Evolutionary conservation across 768 basidiomycete genomes (phyloP), one percentile per base, ranked within the genome.

Genomic region (Naganishia vaughanmartiniae): DNA sequence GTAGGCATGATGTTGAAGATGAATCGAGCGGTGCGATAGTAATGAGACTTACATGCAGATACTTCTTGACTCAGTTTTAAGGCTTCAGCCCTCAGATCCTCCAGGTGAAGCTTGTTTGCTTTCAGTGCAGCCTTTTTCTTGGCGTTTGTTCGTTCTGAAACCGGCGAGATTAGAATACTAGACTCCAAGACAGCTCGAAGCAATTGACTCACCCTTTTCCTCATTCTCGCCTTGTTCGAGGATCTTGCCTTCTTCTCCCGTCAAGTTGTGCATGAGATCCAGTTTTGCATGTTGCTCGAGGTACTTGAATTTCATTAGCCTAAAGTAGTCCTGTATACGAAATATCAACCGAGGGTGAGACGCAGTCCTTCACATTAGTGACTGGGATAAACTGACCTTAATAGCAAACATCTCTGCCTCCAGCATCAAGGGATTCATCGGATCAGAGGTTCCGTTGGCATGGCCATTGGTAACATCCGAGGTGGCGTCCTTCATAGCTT

Each of bases 261-360:
- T 89, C 74, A 94, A 92, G 0, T 87, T 88, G 78, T 89, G 89
- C 74, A 93, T 85, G 76, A 93, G 94, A 80, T 89, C 88, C 75
- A 91, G 87, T 77, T 94, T 95, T 3, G 93, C 90, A 74, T 92
- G 90, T 79, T 92, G 90, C 76, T 95, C 91, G 21, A 93, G 83
- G 77, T 92, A 93, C 73, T 90, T 89, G 76, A 91, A 92, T 81
- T 94, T 94, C 31, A 93, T 86, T 75, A 74, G 67, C 24, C 77
- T 70, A 56, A 81, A 78, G 71, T 78, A 77, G 6, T 79, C 78
- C 77, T 80, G 51, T 39, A 48, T 1, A 28, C 9, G 34, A 34
- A 10, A 63, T 11, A 42, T 4, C 24, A 45, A n/a, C n/a, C n/a
- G n/a, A 11, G 12, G 42, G 36, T 26, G 6, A 42, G 15, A 63